A percentile compares a stretch with the other conserved stretches of the same genome.
phyloP scores from a whole-genome alignment of 192 early-diverging fungal genomes.

The Hyaloraphidium curvatum region DNA sequence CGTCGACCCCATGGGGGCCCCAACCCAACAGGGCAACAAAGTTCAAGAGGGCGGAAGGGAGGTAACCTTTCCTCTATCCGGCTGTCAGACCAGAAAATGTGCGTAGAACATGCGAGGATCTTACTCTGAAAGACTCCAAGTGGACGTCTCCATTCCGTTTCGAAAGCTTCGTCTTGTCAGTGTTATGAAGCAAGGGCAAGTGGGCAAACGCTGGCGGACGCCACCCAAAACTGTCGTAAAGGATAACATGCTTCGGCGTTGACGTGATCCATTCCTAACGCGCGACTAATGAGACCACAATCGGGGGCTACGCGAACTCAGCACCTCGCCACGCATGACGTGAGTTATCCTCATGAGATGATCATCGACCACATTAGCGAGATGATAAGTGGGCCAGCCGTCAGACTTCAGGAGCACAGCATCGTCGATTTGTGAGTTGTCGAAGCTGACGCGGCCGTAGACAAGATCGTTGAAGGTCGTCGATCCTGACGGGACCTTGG shows the following conservation, averaged over 20 bases:
- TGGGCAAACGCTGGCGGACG: slow-evolving; percentile 59
- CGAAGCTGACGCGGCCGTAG: slow-evolving; percentile 50
- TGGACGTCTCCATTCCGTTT: slow-evolving; percentile 74
- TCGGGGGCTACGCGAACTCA: background rate
- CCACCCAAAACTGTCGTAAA: slow-evolving; percentile 73
- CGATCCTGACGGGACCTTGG: slow-evolving; percentile 29
- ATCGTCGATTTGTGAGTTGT: slow-evolving; percentile 61
- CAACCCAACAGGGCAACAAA: slow-evolving; percentile 76
- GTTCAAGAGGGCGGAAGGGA: slow-evolving; percentile 69
- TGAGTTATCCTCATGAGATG: slow-evolving; percentile 78
- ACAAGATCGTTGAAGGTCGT: slow-evolving; percentile 49
- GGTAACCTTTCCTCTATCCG: slow-evolving; percentile 44
- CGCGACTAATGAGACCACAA: slow-evolving; percentile 5
- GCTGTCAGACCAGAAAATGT: background rate
- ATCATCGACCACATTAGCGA: slow-evolving; percentile 91
- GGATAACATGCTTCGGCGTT: slow-evolving; percentile 72
- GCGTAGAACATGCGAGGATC: background rate
- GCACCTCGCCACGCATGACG: slow-evolving; percentile 68
- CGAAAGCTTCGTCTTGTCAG: too few species aligned
- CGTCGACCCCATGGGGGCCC: slow-evolving; percentile 30
- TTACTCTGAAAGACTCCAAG: slow-evolving; percentile 45
- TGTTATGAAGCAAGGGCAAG: slow-evolving; percentile 69
- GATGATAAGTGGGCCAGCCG: slow-evolving; percentile 81
- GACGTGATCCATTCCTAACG: slow-evolving; percentile 76
- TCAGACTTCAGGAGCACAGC: slow-evolving; percentile 78